Evolutionary conservation across 495 filamentous ascomycete species (phyloP).

Genomic region (Hypoxylon fuscum): DNA sequence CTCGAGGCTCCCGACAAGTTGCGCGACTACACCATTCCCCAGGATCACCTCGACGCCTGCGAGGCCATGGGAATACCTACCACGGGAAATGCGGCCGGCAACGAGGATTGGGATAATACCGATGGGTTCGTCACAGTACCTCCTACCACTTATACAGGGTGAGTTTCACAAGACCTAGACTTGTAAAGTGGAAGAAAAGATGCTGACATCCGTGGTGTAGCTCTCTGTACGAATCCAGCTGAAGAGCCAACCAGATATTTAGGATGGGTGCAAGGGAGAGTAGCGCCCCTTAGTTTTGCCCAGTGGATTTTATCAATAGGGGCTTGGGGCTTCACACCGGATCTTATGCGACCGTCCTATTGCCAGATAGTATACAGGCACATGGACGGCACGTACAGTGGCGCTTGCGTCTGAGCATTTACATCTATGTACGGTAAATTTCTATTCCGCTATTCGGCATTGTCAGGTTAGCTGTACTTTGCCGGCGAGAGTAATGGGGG

Average conservation of each 20-base stretch:
- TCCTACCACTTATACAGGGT: slow-evolving; percentile 54
- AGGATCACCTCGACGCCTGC: slow-evolving; percentile 69
- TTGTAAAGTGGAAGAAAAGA: not conserved
- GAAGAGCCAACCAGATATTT: not conserved
- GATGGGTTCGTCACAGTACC: slow-evolving; percentile 57
- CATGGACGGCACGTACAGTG: too few species aligned
- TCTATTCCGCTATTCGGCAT: too few species aligned
- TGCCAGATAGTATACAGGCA: too few species aligned
- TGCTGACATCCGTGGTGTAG: slow-evolving; percentile 18
- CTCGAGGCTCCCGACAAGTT: slow-evolving; percentile 74
- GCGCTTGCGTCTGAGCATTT: too few species aligned
- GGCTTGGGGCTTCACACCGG: too few species aligned
- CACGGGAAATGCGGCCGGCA: slow-evolving; percentile 80
- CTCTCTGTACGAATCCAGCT: slow-evolving; percentile 26
- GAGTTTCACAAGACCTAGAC: slow-evolving; percentile 19
- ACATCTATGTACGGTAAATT: too few species aligned
- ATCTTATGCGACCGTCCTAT: too few species aligned
- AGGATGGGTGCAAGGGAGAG: too few species aligned
- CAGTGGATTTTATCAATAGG: too few species aligned
- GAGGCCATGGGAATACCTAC: slow-evolving; percentile 57
- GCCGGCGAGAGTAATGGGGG: too few species aligned
- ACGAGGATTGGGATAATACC: slow-evolving; percentile 69
- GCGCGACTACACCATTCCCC: slow-evolving; percentile 67
- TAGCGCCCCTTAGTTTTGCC: too few species aligned
- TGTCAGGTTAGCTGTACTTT: too few species aligned